phyloP scores from a whole-genome alignment of 352 stramenopile species.

The Phytopythium helicoides region DNA sequence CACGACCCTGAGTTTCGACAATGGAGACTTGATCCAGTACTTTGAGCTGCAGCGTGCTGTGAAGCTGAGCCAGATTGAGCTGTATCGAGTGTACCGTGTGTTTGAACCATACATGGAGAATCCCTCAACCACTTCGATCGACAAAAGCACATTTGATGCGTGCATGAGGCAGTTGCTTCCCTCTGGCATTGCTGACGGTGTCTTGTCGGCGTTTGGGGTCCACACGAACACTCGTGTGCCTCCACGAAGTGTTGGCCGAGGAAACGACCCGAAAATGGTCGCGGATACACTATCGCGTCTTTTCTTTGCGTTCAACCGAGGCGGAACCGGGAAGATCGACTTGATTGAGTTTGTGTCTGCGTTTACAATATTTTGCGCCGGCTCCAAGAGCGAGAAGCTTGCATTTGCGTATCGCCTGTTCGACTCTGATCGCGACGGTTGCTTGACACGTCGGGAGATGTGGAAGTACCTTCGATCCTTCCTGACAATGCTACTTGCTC shows the following conservation, averaged over 20 bases:
- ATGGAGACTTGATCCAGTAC: conserved; percentile 83
- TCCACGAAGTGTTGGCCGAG: conserved; percentile 55
- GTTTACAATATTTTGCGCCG: conserved; percentile 92
- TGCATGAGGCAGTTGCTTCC: conserved; percentile 69
- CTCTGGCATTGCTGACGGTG: conserved; percentile 40
- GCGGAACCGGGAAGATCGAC: conserved; percentile 82
- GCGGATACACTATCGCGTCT: conserved; percentile 68
- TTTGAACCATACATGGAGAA: conserved; percentile 75
- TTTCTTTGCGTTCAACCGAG: conserved; percentile 87
- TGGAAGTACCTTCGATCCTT: conserved; percentile 94
- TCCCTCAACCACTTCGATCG: conserved; percentile 50
- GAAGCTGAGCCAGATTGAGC: conserved; percentile 65
- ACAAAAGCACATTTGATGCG: conserved; percentile 77
- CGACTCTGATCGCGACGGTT: conserved; percentile 87
- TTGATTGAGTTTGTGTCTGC: conserved; percentile 92
- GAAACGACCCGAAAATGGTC: conserved; percentile 78
- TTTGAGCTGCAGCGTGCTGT: conserved; percentile 74
- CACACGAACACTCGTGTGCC: conserved; percentile 54
- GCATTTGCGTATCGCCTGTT: conserved; percentile 90
- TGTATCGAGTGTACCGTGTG: conserved; percentile 64
- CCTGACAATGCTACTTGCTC: conserved; percentile 92
- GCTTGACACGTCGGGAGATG: conserved; percentile 90
- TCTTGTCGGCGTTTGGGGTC: conserved; percentile 61
- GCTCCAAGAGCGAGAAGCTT: conserved; percentile 96
- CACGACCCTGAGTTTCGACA: conserved; percentile 73